Evolutionary conservation across 1,139 yeast species (phyloP), one percentile per base, ranked within the genome.

Genomic region (Candida sp.): DNA sequence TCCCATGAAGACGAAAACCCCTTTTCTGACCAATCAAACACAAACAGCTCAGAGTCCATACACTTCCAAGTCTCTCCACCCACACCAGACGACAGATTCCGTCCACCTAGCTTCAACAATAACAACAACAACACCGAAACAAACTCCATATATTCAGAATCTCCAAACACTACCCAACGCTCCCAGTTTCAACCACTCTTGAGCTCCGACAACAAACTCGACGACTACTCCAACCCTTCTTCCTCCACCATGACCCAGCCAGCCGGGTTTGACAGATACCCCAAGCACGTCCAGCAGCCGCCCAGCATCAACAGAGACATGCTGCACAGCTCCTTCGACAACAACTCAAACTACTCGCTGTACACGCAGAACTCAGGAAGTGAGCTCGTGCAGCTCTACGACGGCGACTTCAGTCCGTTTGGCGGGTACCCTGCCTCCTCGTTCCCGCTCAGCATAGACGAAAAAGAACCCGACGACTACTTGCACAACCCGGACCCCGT

Each of bases 351-450:
- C 72, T 81, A 56, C 72, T 78, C 8, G 62, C 75, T 0, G 47
- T 48, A 25, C 23, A 30, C 44, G 7, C 38, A 32, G 11, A 30
- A 26, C 7, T 40, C 44, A 26, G 11, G 72, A 72, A 44, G 17
- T 22, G 37, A 39, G 27, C 17, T 30, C 9, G 8, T 28, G 34
- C 6, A 70, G 67, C 47, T 78, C 74, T 33, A 40, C 28, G 45
- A 50, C 3, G 35, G 33, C 7, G 78, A 74, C 52, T 77, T 85
- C 59, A 85, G 92, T 48, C 98, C 98, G 2, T 92, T 92, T 73
- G 98, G 98, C 49, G 98, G 97, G 8, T 92, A 90, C 67, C 97
- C 98, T 2, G 94, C 96, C 4, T 78, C 90, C 5, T 83, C 91
- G 1, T 92, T 92, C 72, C 97, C 97, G 0, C 73, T 92, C 49